Evolutionary conservation across 768 basidiomycete genomes (phyloP).

Genomic region (Gymnopilus dilepis): DNA sequence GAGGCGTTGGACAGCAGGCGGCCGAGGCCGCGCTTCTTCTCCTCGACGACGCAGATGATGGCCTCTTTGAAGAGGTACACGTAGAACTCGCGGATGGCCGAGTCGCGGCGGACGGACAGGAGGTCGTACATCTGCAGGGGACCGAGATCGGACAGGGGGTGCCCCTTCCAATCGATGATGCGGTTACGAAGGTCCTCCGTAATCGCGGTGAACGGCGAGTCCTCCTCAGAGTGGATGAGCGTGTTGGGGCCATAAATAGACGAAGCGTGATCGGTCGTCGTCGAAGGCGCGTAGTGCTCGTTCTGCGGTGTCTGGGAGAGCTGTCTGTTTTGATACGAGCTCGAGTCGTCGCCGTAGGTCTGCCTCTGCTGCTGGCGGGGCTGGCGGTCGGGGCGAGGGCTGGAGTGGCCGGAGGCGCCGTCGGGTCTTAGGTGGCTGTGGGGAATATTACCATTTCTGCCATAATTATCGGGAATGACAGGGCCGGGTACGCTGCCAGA

Average conservation of each 20-base stretch:
- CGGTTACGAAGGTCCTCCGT: slow-evolving; percentile 89
- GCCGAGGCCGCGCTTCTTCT: slow-evolving; percentile 85
- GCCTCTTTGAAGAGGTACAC: slow-evolving; percentile 98
- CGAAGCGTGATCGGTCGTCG: slow-evolving; percentile 40
- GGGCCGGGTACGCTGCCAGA: slow-evolving; percentile 58
- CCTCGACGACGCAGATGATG: slow-evolving; percentile 97
- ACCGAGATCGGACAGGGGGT: slow-evolving; percentile 88
- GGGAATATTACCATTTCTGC: slow-evolving; percentile 33
- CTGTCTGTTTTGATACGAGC: slow-evolving; percentile 35
- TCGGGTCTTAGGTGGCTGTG: slow-evolving; percentile 32
- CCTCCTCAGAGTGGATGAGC: slow-evolving; percentile 58
- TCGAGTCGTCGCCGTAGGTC: slow-evolving; percentile 28
- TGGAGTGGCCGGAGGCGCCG: slow-evolving; percentile 46
- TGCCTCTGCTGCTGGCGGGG: slow-evolving; percentile 31
- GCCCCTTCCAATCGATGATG: slow-evolving; percentile 96
- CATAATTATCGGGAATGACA: slow-evolving; percentile 53
- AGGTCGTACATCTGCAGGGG: slow-evolving; percentile 92
- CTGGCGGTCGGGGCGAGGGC: slow-evolving; percentile 44
- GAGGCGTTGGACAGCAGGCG: slow-evolving; percentile 73
- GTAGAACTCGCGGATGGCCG: slow-evolving; percentile 91
- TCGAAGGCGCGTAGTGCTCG: slow-evolving; percentile 38
- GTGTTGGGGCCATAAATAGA: slow-evolving; percentile 33
- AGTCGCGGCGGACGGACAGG: slow-evolving; percentile 85
- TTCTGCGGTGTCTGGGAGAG: slow-evolving; percentile 31
- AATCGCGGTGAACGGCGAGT: slow-evolving; percentile 81